A percentile compares a stretch with the other conserved stretches of the same genome.
Conservation (phyloP, 2,329 filamentous ascomycete genomes). For the Neopestalotiopsis sp. region DNA sequence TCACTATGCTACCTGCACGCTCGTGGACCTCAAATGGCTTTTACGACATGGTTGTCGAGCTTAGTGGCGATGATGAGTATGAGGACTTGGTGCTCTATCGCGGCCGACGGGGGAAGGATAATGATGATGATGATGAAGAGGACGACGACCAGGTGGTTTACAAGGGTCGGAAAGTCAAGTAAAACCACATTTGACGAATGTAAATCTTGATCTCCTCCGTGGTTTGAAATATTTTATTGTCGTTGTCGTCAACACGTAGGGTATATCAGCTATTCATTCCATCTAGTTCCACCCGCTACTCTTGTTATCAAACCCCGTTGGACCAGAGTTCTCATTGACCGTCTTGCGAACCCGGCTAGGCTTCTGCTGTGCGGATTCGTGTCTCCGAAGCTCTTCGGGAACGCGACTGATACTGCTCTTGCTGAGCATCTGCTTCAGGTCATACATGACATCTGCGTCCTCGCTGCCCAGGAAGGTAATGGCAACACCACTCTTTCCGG, state of each 20-base stretch:
- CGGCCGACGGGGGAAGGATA: not conserved
- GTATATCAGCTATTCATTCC: not conserved
- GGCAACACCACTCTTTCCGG: conserved; percentile 93
- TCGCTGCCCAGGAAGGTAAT: conserved; percentile 95
- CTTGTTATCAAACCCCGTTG: conserved; percentile 3
- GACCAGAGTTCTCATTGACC: conserved; percentile 4
- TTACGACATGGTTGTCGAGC: not conserved
- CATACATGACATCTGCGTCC: conserved; percentile 89
- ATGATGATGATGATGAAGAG: not conserved
- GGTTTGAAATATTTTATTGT: not conserved
- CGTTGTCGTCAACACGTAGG: not conserved
- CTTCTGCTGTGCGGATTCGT: conserved; percentile 90
- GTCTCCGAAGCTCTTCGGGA: conserved; percentile 87
- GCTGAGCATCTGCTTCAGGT: conserved; percentile 92
- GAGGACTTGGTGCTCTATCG: not conserved
- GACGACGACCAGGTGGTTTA: not conserved
- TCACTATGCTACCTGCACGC: not conserved
- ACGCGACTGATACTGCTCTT: conserved; percentile 90
- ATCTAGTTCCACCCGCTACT: conserved; percentile 10
- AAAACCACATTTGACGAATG: not conserved
- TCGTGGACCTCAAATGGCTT: not conserved
- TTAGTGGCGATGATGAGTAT: not conserved
- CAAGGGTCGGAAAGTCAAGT: not conserved
- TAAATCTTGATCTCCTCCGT: not conserved
- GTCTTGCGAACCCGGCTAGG: conserved; percentile 42